Evolutionary conservation across 1,284 basidiomycete genomes (phyloP), one percentile per base, ranked within the genome.

Genomic region (Malassezia globosa): DNA sequence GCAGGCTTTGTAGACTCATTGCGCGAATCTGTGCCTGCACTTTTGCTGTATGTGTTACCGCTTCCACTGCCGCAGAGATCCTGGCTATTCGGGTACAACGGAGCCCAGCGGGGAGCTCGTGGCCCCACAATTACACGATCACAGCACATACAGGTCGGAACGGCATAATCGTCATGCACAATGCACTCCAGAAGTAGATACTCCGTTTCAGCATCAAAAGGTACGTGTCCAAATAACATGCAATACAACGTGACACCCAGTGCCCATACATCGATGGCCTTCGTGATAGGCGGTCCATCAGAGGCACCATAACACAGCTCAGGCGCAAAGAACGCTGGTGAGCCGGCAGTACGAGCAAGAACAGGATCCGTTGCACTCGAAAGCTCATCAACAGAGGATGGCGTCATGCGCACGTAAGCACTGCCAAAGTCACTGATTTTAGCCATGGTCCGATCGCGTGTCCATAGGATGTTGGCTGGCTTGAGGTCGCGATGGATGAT

Each of bases 401-500:
- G 55, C 21, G 80, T 79, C 55, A 87, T 13, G 35, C 44, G 44
- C 25, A 37, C 48, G 31, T 42, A 23, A n/a, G 81, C 0, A 85
- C 85, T 61, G 47, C 94, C 92, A 73, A 99, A 97, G 74, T 92
- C 87, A 19, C 85, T 88, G 56, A 99, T 97, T 74, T 99, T 99
- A 5, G 41, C 27, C 75, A 96, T 89, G 37, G 61, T 59, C 38
- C 83, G 81, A 1, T 54, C 27, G 73, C 88, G 83, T 14, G 85
- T 84, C 81, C 85, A 88, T 14, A 99, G 79, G 27, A 99, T 80
- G 72, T 99, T 99, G 51, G 87, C 88, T 10, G 94, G 94, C 73
- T 97, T 97, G 76, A 97, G 96, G 73, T 99, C 94, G 50, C 94
- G 86, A 74, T 99, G 94, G 44, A 97, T 96, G 73, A 99, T 95